These are phyloP conservation scores for Terfezia claveryi DNA, from an alignment of 495 filamentous ascomycete species.

Conservation along the genomic window DNA sequence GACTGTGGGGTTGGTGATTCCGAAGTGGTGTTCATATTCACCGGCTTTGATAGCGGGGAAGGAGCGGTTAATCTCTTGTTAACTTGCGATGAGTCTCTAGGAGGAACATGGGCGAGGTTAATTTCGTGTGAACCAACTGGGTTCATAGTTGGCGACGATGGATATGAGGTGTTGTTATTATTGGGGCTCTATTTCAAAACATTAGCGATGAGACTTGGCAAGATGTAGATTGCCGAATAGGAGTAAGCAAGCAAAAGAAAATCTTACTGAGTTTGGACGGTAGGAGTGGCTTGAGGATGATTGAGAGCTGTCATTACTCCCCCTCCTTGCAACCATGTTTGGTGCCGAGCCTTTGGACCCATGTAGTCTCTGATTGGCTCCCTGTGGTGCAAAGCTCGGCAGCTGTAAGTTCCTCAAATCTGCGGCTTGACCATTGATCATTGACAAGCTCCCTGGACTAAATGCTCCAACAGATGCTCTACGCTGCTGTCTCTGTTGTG, in stretches of 20 bases:
- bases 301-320: neutral
- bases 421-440: neutral
- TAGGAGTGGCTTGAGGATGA: neutral
- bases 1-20: neutral
- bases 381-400: neutral
- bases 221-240: conserved; percentile 4
- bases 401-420: conserved; percentile 11
- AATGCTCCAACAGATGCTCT: conserved; percentile 20
- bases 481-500: conserved; percentile 17
- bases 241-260: neutral
- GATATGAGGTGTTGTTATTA: conserved; percentile 13
- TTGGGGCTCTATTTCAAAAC: conserved; percentile 18
- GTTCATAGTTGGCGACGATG: neutral
- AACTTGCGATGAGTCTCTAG: conserved; percentile 49
- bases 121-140: conserved; percentile 27
- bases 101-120: conserved; percentile 39
- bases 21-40: conserved; percentile 33
- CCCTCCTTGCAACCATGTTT: neutral
- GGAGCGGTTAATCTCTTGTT: conserved; percentile 45
- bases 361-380: neutral
- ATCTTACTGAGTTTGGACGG: neutral
- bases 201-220: conserved; percentile 30
- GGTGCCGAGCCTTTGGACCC: neutral
- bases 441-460: conserved; percentile 26
- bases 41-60: conserved; percentile 74